phyloP scores from a whole-genome alignment of 169 alveolate genomes.

The Cryptosporidium meleagridis region DNA sequence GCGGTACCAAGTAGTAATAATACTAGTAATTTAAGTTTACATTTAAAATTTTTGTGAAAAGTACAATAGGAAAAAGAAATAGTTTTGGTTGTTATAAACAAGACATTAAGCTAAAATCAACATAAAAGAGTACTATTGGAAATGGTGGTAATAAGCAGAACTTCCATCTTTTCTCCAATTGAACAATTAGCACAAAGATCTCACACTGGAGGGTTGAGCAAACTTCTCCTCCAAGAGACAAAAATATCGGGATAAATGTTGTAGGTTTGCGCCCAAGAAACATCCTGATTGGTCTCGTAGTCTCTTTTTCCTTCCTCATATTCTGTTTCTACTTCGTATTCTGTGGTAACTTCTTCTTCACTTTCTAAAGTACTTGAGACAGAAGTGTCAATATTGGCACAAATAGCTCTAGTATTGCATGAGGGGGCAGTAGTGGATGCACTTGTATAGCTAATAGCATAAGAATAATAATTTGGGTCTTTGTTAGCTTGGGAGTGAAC shows the following conservation, averaged over 20 bases:
- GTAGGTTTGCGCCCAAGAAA: background rate
- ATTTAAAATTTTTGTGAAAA: background rate
- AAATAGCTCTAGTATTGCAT: background rate
- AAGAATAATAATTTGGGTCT: background rate
- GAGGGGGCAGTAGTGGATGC: background rate
- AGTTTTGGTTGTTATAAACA: background rate
- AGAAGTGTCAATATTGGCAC: background rate
- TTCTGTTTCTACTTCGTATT: slow-evolving; percentile 13
- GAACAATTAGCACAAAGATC: background rate
- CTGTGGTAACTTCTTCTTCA: background rate
- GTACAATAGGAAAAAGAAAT: background rate
- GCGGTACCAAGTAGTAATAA: background rate
- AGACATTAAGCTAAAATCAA: background rate
- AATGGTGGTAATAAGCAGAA: background rate
- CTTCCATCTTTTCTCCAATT: background rate
- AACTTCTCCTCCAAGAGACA: slow-evolving; percentile 49
- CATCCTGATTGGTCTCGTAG: background rate
- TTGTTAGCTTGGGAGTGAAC: background rate
- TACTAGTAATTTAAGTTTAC: background rate
- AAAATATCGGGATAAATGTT: slow-evolving; percentile 65
- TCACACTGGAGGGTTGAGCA: background rate
- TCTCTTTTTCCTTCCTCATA: background rate
- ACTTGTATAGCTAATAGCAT: background rate
- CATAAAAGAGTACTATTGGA: background rate
- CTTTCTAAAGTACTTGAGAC: background rate